Conservation (phyloP, 148 eudicot genomes). For the Diospyros kaki region DNA sequence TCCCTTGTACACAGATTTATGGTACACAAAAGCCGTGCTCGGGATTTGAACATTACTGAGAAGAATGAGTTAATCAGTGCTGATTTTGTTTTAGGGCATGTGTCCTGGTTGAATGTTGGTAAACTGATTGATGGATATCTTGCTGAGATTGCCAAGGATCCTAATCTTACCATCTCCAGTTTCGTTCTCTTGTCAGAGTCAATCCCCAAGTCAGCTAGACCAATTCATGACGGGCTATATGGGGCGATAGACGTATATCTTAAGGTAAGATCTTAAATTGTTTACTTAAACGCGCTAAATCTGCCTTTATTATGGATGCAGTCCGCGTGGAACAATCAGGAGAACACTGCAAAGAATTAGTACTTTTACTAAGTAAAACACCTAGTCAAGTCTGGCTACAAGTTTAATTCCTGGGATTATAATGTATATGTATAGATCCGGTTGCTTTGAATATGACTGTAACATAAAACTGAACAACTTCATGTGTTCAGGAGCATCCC, state of each 20-base stretch:
- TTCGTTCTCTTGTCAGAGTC: constrained; percentile 48
- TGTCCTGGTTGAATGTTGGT: constrained; percentile 53
- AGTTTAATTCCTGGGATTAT: not conserved
- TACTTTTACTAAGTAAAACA: not conserved
- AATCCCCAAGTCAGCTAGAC: constrained; percentile 69
- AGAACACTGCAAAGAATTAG: not conserved
- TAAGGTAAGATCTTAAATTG: constrained; percentile 34
- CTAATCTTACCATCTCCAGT: constrained; percentile 38
- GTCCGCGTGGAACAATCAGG: not conserved
- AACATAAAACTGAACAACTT: not conserved
- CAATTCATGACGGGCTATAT: constrained; percentile 77
- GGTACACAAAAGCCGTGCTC: constrained; percentile 30
- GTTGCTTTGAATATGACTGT: not conserved
- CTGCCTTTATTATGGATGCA: not conserved
- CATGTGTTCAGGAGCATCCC: constrained; percentile 56
- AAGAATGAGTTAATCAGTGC: constrained; percentile 24
- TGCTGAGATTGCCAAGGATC: constrained; percentile 61
- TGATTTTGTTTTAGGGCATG: constrained; percentile 31
- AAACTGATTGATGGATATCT: constrained; percentile 69
- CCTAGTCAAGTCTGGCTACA: not conserved
- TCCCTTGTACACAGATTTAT: constrained; percentile 52
- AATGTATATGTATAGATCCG: not conserved
- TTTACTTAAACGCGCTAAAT: too few relatives aligned
- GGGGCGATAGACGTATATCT: constrained; percentile 65
- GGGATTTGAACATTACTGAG: constrained; percentile 28